Evolutionary conservation across 2,329 filamentous ascomycete species (phyloP).

Genomic region (Onygenales sp.): DNA sequence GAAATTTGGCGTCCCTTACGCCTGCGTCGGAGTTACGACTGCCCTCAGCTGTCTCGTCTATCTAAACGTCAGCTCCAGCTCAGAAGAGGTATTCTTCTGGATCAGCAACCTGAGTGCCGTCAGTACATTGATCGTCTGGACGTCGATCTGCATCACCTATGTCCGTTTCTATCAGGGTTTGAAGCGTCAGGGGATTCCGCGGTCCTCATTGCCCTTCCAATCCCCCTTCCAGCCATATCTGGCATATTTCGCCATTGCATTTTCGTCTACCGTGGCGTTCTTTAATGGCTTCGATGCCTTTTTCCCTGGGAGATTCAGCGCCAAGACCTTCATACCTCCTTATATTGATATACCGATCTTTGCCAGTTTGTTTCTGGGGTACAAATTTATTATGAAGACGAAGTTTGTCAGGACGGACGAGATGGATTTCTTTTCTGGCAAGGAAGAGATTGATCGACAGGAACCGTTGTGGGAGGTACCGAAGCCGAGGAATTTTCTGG

Average conservation of each 20-base stretch:
- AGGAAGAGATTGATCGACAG: constrained; percentile 16
- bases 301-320: constrained; percentile 12
- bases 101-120: constrained; percentile 12
- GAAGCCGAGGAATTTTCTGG: constrained; percentile 20
- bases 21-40: constrained; percentile 7
- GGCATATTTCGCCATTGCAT: constrained; percentile 51
- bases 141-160: constrained; percentile 40
- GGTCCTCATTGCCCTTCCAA: constrained; percentile 56
- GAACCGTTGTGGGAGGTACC: constrained; percentile 22
- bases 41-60: constrained; percentile 8
- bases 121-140: constrained; percentile 8
- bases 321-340: constrained; percentile 12
- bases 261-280: constrained; percentile 48
- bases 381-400: constrained; percentile 9
- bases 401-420: constrained; percentile 12
- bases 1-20: constrained; percentile 10
- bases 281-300: constrained; percentile 50
- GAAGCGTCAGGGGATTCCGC: constrained; percentile 54
- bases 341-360: constrained; percentile 16
- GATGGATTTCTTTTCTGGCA: constrained; percentile 28
- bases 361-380: constrained; percentile 11
- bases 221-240: constrained; percentile 58
- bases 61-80: constrained; percentile 8
- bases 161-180: constrained; percentile 60
- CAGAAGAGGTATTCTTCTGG: constrained; percentile 11